These are phyloP conservation scores for Strobilomyces dryophilus DNA, from an alignment of 768 basidiomycete species.

Conservation along the genomic window DNA sequence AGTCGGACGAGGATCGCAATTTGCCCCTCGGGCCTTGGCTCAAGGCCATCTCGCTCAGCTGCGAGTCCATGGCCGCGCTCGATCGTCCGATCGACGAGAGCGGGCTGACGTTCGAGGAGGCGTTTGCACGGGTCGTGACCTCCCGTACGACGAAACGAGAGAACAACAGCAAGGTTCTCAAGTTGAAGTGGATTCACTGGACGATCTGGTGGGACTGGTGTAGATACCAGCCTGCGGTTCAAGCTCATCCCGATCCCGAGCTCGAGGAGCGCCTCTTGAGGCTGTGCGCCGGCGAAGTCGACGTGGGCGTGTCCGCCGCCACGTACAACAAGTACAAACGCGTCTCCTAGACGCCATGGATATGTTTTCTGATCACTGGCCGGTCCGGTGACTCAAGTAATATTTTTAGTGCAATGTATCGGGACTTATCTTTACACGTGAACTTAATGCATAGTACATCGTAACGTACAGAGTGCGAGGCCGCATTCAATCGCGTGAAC, in stretches of 20 bases:
- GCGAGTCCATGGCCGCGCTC: constrained; percentile 24
- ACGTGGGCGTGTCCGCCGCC: constrained; percentile 28
- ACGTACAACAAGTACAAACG: constrained; percentile 32
- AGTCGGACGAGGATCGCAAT: constrained; percentile 13
- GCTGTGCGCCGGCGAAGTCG: constrained; percentile 24
- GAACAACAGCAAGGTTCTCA: constrained; percentile 22
- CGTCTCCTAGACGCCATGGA: constrained; percentile 18
- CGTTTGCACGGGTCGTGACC: constrained; percentile 19
- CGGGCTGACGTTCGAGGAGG: constrained; percentile 27
- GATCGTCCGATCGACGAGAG: constrained; percentile 18
- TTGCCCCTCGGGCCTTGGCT: constrained; percentile 26
- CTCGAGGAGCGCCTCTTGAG: constrained; percentile 21
- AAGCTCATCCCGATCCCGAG: constrained; percentile 19
- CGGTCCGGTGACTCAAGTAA: background rate
- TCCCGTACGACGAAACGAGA: constrained; percentile 27
- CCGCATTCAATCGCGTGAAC: background rate
- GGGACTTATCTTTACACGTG: constrained; percentile 17
- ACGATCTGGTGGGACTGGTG: constrained; percentile 31
- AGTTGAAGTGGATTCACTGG: constrained; percentile 30
- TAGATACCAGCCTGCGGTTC: constrained; percentile 16
- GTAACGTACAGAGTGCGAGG: constrained; percentile 5
- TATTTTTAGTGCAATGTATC: background rate
- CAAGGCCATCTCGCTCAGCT: constrained; percentile 29
- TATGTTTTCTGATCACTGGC: background rate
- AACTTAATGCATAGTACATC: constrained; percentile 18